phyloP scores from a whole-genome alignment of 495 filamentous ascomycete genomes.

The Aspergillus bridgeri region DNA sequence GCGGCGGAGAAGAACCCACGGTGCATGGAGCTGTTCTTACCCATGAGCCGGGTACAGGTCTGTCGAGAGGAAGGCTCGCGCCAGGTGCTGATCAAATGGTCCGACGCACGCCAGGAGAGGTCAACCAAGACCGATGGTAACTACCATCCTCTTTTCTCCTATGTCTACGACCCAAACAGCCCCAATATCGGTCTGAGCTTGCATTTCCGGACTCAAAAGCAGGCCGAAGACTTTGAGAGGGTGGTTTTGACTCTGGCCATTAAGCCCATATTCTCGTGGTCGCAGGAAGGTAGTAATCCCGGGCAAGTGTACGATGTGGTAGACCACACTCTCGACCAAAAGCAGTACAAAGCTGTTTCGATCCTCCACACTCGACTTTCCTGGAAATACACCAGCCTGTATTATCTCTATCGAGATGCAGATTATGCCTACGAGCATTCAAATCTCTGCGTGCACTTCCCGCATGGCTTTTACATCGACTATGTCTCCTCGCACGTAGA shows the following conservation, averaged over 20 bases:
- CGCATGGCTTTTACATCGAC: conserved; percentile 29
- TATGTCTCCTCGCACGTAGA: conserved; percentile 40
- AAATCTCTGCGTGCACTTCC: conserved; percentile 27
- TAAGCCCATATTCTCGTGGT: conserved; percentile 27
- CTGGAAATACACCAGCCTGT: conserved; percentile 33
- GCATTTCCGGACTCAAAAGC: conserved; percentile 25
- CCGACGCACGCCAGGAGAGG: conserved; percentile 37
- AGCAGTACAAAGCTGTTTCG: conserved; percentile 35
- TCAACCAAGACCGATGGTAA: conserved; percentile 33
- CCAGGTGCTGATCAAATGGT: conserved; percentile 39
- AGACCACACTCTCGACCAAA: conserved; percentile 32
- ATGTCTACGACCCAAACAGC: conserved; percentile 34
- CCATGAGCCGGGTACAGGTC: conserved; percentile 35
- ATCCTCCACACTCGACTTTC: conserved; percentile 22
- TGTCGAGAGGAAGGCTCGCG: conserved; percentile 25
- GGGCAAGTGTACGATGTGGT: conserved; percentile 32
- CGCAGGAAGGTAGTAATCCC: conserved; percentile 22
- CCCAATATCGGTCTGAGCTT: conserved; percentile 35
- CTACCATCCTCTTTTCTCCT: conserved; percentile 33
- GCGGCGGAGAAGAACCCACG: conserved; percentile 31
- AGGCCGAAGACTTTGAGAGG: conserved; percentile 32
- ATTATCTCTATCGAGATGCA: conserved; percentile 33
- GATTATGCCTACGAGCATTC: conserved; percentile 32
- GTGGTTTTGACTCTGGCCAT: conserved; percentile 24
- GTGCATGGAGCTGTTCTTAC: conserved; percentile 39